Conservation (phyloP, 345 rosid species). For the Syzygium aromaticum region DNA sequence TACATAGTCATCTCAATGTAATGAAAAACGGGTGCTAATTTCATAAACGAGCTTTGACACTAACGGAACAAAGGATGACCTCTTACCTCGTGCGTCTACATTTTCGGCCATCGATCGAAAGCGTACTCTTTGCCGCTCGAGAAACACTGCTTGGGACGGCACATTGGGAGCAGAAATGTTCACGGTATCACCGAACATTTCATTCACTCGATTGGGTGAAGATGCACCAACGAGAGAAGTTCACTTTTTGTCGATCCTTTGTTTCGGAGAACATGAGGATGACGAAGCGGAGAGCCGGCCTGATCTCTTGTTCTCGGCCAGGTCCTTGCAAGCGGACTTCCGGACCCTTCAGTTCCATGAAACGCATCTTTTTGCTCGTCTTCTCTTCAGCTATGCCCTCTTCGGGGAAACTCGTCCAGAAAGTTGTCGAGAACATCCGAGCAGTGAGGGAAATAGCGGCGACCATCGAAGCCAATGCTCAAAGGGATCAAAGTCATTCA, state of each 20-base stretch:
- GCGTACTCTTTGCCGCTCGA: neutral
- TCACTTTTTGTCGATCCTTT: conserved; percentile 8
- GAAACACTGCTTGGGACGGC: neutral
- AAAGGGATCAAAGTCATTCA: too few species aligned
- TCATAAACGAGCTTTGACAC: neutral
- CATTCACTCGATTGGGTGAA: neutral
- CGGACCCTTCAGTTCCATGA: conserved; percentile 29
- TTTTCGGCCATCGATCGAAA: neutral
- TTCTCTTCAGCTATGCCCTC: conserved; percentile 32
- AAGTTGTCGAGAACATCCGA: conserved; percentile 29
- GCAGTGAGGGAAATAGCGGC: conserved; percentile 29
- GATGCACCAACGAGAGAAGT: neutral
- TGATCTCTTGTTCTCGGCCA: conserved; percentile 12
- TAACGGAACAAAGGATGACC: neutral
- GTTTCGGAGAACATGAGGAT: conserved; percentile 16
- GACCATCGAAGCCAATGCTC: neutral
- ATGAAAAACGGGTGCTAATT: neutral
- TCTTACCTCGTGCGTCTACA: neutral
- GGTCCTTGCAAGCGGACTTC: conserved; percentile 34
- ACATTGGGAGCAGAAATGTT: too few species aligned
- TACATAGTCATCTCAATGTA: neutral
- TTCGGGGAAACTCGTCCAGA: conserved; percentile 22
- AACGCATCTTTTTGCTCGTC: conserved; percentile 22
- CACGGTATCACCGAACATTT: neutral
- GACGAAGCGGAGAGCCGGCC: conserved; percentile 14